Percentiles rank a stretch among this genome's conserved stretches.
phyloP scores from a whole-genome alignment of 1,284 basidiomycete species.

The Malassezia vespertilionis region DNA sequence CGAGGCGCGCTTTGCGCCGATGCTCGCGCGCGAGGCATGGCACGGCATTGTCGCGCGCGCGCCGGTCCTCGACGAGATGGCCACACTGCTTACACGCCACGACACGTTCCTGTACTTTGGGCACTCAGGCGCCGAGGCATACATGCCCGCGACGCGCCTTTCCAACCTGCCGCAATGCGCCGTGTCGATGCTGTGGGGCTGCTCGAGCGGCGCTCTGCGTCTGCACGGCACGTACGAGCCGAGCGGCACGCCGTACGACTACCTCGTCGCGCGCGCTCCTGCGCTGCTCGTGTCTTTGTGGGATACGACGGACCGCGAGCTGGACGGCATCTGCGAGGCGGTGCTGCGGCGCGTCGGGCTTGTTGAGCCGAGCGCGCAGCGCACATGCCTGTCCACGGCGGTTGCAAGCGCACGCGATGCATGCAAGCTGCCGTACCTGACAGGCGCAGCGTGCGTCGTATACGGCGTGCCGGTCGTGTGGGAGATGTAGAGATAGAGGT shows the following conservation, averaged over 20 bases:
- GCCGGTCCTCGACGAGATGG: conserved; percentile 47
- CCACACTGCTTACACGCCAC: conserved; percentile 23
- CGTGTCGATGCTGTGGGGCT: conserved; percentile 95
- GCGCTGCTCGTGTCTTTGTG: conserved; percentile 86
- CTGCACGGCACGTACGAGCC: conserved; percentile 90
- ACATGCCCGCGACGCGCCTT: conserved; percentile 66
- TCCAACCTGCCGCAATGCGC: conserved; percentile 71
- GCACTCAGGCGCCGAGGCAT: conserved; percentile 90
- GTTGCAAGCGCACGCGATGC: conserved; percentile 64
- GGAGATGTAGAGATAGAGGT: no score
- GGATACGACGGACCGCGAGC: conserved; percentile 96
- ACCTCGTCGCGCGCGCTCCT: conserved; percentile 90
- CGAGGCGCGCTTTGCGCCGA: conserved; percentile 67
- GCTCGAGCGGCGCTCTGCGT: conserved; percentile 76
- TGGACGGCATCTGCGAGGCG: conserved; percentile 76
- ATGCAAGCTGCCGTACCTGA: conserved; percentile 83
- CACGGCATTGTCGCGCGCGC: conserved; percentile 64
- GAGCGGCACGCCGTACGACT: conserved; percentile 79
- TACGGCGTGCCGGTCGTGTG: conserved; percentile 69
- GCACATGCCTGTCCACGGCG: conserved; percentile 60
- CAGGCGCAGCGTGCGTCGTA: conserved; percentile 85
- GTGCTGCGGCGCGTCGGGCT: conserved; percentile 69
- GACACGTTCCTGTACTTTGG: conserved; percentile 65
- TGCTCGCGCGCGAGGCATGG: conserved; percentile 60
- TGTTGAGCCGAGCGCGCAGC: conserved; percentile 33